Base-by-base conservation (phyloP, 495 filamentous ascomycete species). In the Talaromyces ruber region DNA sequence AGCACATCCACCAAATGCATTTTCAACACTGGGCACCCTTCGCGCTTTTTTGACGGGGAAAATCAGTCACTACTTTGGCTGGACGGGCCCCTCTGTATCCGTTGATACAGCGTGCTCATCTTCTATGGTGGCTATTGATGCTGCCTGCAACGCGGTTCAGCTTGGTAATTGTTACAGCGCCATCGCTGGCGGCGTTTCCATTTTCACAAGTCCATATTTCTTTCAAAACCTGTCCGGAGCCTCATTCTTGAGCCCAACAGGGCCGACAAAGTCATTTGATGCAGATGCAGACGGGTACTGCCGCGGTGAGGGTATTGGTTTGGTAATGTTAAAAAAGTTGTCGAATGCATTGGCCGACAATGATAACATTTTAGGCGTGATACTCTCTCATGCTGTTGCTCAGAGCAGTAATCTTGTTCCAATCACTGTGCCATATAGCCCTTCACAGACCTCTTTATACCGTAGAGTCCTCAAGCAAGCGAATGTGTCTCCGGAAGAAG, bases 231-330 rank as follows among this genome's bases (percentile, higher is more conserved):
- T 72, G 0, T 59, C 16, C 26, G 64, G 56, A 1, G 71, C 68
- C 0, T 67, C 64, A 0, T 74, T 76, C 43, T 51, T 71, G 2
- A 71, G 60, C 43, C 62, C 66, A 0, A 73, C 68, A 0, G 73
- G 74, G 0, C 12, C 59, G 0, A 90, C 86, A 65, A 86, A 87
- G 34, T 77, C 87, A 0, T 90, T 88, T 62, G 86, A 88, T 66
- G 77, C 81, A 55, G 73, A 73, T 26, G 86, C 86, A 7, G 81
- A 87, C 65, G 88, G 88, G 0, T 91, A 90, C 68, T 88, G 85
- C 67, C 80, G 88, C 53, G 83, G 79, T 2, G 88, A 91, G 58
- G 82, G 78, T 22, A 81, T 77, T 21, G 88, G 81, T 0, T 78
- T 84, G 6, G 77, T 91, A 18, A 71, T 88, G 7, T 72, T 90